Base-by-base conservation (phyloP, 1,284 basidiomycete species). In the Mycena sp. region DNA sequence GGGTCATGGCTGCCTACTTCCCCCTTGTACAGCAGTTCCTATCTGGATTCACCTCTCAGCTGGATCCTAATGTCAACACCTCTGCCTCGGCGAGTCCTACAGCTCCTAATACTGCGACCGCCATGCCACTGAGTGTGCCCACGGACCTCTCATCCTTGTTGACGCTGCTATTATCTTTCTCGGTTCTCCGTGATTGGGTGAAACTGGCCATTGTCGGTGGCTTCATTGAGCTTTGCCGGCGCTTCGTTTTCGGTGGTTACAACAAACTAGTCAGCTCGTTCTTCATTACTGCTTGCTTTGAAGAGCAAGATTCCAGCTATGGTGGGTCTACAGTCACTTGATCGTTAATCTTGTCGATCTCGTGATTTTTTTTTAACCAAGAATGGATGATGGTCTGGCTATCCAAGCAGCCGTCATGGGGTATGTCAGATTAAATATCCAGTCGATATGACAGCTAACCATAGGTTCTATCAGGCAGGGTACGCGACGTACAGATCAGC, bases 401-500 rank as follows among this genome's bases (percentile, higher is more conserved):
- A 2, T 67, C 67, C 12, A 70, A 67, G 35, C 67, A 68, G 30
- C 69, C 69, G 11, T 44, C 67, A 25, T 70, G 67, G 67, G 43
- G 69, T 65, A 51, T 30, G 63, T 61, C 17, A 11, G 11, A 4
- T 56, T 32, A 52, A n/a, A n/a, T 12, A 17, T 52, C 38, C 45
- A 43, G 3, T 46, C 41, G 23, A 40, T 21, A 28, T 30, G 52
- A 46, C 44, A 45, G 52, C 57, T 53, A 58, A 41, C 41, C 11
- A 4, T 9, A 14, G 49, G 3, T 21, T 26, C 12, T 6, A 23
- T 44, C 48, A 81, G 79, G 71, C 45, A 71, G 73, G 43, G 75
- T 78, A 4, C 79, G 81, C 25, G 77, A 76, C 48, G 74, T 85
- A 21, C 74, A 81, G 44, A 73, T 84, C 23, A 77, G 72, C 56